A percentile compares a stretch with the other conserved stretches of the same genome.
phyloP scores from a whole-genome alignment of 805 yeast species.

The Kuraishia piskuri region DNA sequence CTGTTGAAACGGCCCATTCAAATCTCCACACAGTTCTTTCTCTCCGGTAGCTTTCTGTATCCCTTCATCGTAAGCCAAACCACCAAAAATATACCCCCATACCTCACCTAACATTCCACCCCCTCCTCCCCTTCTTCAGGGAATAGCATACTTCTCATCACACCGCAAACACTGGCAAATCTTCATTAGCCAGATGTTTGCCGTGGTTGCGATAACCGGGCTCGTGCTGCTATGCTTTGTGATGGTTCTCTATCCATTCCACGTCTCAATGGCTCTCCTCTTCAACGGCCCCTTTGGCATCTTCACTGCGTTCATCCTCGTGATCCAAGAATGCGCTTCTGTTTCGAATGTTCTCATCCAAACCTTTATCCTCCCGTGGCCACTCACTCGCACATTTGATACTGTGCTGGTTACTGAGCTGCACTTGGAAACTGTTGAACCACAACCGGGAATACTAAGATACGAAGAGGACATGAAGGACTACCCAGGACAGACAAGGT shows the following conservation, averaged over 20 bases:
- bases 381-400: slow-evolving; percentile 23
- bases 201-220: slow-evolving; percentile 13
- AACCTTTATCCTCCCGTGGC: slow-evolving; percentile 21
- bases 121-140: no score
- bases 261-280: slow-evolving; percentile 6
- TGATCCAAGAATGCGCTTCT: slow-evolving; percentile 22
- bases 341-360: slow-evolving; percentile 20
- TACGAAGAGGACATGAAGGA: slow-evolving; percentile 15
- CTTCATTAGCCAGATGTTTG: slow-evolving; percentile 14
- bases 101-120: no score
- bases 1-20: not conserved
- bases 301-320: slow-evolving; percentile 17
- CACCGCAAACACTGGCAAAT: slow-evolving; percentile 14
- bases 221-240: slow-evolving; percentile 10
- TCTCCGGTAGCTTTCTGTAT: not conserved
- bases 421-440: slow-evolving; percentile 12
- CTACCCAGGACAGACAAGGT: slow-evolving; percentile 17
- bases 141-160: not conserved
- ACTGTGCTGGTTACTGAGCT: slow-evolving; percentile 15
- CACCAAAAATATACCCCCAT: no score
- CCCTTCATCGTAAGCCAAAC: not conserved
- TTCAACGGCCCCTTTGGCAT: slow-evolving; percentile 10
- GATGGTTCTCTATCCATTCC: slow-evolving; percentile 2
- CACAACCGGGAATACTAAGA: slow-evolving; percentile 7
- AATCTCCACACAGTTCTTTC: not conserved